Conservation (phyloP, 2,329 filamentous ascomycete species). For the Aureobasidium zeae region DNA sequence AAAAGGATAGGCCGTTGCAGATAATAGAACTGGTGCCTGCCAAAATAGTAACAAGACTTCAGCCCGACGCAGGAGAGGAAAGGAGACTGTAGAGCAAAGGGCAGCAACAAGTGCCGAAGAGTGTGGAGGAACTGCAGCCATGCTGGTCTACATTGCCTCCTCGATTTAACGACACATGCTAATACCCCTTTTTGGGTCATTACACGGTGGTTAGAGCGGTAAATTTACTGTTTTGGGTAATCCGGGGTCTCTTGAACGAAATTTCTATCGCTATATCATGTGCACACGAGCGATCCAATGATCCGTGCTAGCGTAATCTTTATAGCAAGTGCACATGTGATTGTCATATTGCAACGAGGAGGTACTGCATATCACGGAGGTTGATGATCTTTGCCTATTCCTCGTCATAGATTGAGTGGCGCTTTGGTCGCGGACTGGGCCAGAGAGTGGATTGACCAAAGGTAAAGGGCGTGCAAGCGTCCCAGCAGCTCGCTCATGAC, state of each 20-base stretch:
- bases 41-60: conserved; percentile 2
- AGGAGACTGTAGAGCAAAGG: background rate
- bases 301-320: background rate
- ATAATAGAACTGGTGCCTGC: background rate
- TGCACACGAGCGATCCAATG: background rate
- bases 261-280: background rate
- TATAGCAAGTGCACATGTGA: no score
- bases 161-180: no score
- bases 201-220: no score
- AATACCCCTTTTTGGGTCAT: no score
- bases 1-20: background rate
- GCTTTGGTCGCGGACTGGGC: conserved; percentile 6
- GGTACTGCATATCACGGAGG: background rate
- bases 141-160: no score
- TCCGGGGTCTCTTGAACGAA: no score
- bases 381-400: conserved; percentile 12
- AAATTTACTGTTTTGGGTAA: no score
- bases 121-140: background rate
- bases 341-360: no score
- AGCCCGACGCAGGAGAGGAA: background rate
- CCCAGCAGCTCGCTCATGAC: no score
- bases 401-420: background rate
- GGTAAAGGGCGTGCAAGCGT: no score
- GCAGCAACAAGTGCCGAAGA: background rate
- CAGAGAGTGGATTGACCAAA: background rate